A percentile compares a stretch with the other conserved stretches of the same genome.
Conservation (phyloP, 1,139 yeast genomes). For the Geotrichum aggregatum region DNA sequence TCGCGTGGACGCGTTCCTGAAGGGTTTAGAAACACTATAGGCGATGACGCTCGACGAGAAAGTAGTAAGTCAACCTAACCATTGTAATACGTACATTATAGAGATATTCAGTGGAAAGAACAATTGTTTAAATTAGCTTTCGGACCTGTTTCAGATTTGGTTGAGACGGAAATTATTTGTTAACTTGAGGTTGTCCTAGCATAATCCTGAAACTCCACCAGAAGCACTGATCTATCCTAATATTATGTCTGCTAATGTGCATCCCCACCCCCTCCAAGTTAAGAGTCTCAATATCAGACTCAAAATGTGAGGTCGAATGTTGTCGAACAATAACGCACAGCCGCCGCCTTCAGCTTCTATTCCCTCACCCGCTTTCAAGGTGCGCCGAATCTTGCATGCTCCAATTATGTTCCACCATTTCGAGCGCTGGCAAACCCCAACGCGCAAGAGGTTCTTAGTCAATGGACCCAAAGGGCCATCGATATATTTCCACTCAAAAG, state of each 20-base stretch:
- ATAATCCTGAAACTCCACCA: no score
- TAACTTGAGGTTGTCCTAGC: no score
- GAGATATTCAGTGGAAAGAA: no score
- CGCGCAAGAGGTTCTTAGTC: conserved; percentile 64
- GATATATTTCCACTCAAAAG: conserved; percentile 84
- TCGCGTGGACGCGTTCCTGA: conserved; percentile 16
- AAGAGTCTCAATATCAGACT: conserved; percentile 31
- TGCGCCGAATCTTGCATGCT: conserved; percentile 72
- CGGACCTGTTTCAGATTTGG: no score
- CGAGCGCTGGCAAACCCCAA: conserved; percentile 71
- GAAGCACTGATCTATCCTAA: no score
- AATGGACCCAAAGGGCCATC: conserved; percentile 93
- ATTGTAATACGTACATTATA: no score
- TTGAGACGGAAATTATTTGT: no score
- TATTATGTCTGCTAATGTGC: conserved; percentile 34
- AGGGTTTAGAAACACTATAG: conserved; percentile 21
- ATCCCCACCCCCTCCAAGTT: conserved; percentile 39
- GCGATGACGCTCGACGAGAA: conserved; percentile 15
- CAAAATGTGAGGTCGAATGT: conserved; percentile 33
- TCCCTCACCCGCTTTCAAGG: conserved; percentile 79
- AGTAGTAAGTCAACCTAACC: no score
- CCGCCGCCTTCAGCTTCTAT: conserved; percentile 71
- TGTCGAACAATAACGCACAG: conserved; percentile 35
- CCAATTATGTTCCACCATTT: conserved; percentile 79
- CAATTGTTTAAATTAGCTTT: no score